Percentiles rank a stretch among this genome's conserved stretches.
These are phyloP conservation scores for Clonostachys chloroleuca DNA, from an alignment of 2,329 filamentous ascomycete genomes.

Conservation along the genomic window DNA sequence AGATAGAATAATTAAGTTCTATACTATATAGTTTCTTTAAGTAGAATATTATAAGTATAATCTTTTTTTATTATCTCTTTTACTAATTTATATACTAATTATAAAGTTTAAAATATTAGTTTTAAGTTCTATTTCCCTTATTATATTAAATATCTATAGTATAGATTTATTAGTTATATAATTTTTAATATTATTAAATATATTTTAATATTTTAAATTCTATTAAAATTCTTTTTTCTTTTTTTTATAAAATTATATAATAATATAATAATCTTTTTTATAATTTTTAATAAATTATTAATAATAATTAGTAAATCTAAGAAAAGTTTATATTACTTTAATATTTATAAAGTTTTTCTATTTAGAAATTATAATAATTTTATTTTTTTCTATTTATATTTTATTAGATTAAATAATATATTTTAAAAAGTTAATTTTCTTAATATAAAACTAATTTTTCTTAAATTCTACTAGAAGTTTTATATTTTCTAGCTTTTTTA, in stretches of 20 bases:
- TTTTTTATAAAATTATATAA: neutral
- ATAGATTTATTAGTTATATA: too few relatives aligned
- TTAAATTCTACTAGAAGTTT: neutral
- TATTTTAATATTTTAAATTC: neutral
- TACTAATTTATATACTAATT: too few relatives aligned
- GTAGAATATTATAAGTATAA: too few relatives aligned
- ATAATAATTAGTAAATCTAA: neutral
- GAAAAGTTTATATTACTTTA: neutral
- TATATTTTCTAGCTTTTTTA: neutral
- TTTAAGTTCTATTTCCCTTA: too few relatives aligned
- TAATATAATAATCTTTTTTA: neutral
- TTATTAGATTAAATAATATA: too few relatives aligned
- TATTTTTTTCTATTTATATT: neutral
- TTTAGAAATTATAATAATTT: conserved; percentile 1
- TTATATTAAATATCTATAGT: too few relatives aligned
- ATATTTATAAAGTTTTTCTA: neutral
- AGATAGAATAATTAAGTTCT: too few relatives aligned
- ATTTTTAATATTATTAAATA: neutral
- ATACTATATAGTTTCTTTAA: too few relatives aligned
- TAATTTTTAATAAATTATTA: neutral
- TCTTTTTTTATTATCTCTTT: conserved; percentile 1
- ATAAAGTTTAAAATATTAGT: too few relatives aligned
- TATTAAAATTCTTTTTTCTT: neutral
- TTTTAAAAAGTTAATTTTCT: too few relatives aligned
- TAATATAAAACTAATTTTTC: conserved; percentile 1